Conservation (phyloP, 352 stramenopile species). For the Thraustochytrium sp. region DNA sequence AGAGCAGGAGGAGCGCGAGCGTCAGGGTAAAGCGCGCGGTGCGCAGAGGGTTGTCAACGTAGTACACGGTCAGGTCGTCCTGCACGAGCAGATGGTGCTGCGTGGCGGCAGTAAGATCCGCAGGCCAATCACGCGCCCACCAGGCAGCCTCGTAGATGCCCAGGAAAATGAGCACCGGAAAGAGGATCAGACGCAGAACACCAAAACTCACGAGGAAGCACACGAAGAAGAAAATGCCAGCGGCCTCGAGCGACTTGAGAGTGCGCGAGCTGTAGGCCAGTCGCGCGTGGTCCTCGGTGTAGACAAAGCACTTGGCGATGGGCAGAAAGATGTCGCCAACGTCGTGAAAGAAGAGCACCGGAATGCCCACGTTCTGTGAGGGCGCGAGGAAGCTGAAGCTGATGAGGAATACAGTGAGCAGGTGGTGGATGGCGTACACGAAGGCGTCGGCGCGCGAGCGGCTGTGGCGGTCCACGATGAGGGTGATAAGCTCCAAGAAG, state of each 20-base stretch:
- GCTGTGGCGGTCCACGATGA: background rate
- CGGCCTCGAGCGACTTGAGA: background rate
- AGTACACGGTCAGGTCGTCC: background rate
- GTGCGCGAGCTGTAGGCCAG: background rate
- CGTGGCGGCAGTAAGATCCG: background rate
- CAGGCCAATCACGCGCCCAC: background rate
- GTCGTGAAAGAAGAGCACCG: background rate
- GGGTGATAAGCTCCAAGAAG: background rate
- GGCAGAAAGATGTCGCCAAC: background rate
- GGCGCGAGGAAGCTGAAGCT: background rate
- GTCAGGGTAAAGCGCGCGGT: background rate
- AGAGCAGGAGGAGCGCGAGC: background rate
- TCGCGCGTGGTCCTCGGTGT: background rate
- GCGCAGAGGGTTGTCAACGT: background rate
- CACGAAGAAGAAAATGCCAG: background rate
- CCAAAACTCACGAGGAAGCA: background rate
- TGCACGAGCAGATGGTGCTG: background rate
- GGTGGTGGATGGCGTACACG: constrained; percentile 14
- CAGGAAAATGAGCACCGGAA: background rate
- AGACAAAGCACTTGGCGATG: constrained; percentile 23
- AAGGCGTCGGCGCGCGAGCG: constrained; percentile 2
- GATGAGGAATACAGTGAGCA: constrained; percentile 22
- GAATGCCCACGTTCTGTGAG: background rate
- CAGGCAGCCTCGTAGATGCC: background rate
- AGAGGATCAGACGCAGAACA: background rate